These are phyloP conservation scores for Neurospora terricola DNA, from an alignment of 495 filamentous ascomycete genomes.

Conservation along the genomic window DNA sequence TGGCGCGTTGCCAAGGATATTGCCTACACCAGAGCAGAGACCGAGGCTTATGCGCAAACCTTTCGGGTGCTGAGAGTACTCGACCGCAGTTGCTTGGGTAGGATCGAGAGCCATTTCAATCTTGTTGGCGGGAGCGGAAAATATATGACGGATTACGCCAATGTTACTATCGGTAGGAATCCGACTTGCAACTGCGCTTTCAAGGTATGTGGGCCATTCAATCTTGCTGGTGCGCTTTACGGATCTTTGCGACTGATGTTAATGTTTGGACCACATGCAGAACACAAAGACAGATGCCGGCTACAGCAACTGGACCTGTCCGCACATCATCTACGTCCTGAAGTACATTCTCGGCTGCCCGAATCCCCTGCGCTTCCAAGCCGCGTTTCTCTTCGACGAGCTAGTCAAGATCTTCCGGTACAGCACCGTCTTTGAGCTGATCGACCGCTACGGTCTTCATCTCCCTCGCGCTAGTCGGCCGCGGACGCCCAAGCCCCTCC, in stretches of 20 bases:
- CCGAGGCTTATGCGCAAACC: neutral
- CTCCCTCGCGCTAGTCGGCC: neutral
- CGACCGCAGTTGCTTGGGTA: neutral
- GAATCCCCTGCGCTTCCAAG: neutral
- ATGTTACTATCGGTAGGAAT: neutral
- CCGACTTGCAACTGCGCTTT: neutral
- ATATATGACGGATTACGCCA: neutral
- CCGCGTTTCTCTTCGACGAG: neutral
- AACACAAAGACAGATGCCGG: neutral
- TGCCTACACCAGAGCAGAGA: neutral
- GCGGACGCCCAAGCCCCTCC: neutral
- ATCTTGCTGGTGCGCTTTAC: neutral
- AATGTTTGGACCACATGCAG: neutral
- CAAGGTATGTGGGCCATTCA: neutral
- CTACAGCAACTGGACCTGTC: neutral
- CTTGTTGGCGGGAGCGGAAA: neutral
- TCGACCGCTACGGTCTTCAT: neutral
- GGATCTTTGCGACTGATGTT: neutral
- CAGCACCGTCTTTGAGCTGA: neutral
- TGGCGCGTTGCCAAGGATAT: neutral
- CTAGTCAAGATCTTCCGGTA: neutral
- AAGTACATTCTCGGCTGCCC: neutral
- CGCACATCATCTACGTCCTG: neutral
- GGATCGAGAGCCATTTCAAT: neutral
- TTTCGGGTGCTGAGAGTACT: neutral